Conservation (phyloP, 2,329 filamentous ascomycete species). For the Diaporthe helianthi region DNA sequence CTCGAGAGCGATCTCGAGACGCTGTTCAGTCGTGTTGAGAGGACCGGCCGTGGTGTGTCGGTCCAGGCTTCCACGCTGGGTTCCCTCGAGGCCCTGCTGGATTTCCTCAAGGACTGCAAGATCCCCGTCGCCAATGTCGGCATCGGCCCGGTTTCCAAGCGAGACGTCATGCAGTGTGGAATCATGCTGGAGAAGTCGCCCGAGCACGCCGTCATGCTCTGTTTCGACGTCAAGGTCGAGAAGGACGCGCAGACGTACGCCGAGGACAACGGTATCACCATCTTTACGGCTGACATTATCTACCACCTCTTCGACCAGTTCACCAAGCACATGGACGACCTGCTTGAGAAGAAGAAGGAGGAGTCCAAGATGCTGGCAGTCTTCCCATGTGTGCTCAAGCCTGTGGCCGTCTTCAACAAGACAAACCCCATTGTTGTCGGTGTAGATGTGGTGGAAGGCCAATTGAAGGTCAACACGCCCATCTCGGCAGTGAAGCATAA, state of each 20-base stretch:
- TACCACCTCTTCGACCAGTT: constrained; percentile 98
- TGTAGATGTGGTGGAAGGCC: constrained; percentile 93
- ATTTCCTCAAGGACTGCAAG: constrained; percentile 95
- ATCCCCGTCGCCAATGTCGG: constrained; percentile 97
- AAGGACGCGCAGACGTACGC: constrained; percentile 93
- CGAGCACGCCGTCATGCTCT: constrained; percentile 98
- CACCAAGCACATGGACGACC: constrained; percentile 89
- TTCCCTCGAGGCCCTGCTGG: constrained; percentile 92
- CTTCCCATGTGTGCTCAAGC: constrained; percentile 90
- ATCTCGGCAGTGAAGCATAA: constrained; percentile 88
- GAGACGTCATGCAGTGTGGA: constrained; percentile 94
- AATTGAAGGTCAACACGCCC: constrained; percentile 84
- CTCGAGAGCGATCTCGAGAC: constrained; percentile 94
- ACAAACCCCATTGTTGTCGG: constrained; percentile 93
- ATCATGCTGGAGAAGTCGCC: constrained; percentile 96
- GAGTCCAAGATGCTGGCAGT: constrained; percentile 95
- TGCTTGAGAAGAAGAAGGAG: constrained; percentile 92
- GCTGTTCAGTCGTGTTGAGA: constrained; percentile 89
- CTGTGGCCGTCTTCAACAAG: constrained; percentile 98
- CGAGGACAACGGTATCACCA: constrained; percentile 93
- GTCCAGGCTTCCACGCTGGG: constrained; percentile 97
- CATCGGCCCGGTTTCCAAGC: constrained; percentile 97
- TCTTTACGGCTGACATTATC: constrained; percentile 98
- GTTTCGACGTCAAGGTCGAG: constrained; percentile 99
- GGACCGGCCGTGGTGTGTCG: constrained; percentile 90